phyloP scores from a whole-genome alignment of 345 rosid genomes.

The Lepidium sativum region DNA sequence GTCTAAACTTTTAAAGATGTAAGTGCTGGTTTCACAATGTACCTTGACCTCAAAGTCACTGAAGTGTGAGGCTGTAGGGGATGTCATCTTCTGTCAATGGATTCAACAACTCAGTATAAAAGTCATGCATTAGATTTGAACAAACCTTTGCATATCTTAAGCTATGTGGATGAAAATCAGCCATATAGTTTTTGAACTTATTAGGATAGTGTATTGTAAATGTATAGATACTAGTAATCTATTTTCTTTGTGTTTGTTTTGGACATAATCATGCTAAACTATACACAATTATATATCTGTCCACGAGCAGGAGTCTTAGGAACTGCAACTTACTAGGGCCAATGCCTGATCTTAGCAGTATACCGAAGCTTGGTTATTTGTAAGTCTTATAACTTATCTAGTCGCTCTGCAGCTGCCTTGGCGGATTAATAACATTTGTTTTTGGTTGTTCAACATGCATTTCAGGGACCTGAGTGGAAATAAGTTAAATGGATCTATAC shows the following conservation, averaged over 20 bases:
- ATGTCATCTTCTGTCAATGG: background rate
- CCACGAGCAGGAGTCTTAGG: constrained; percentile 69
- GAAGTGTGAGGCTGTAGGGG: background rate
- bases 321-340: constrained; percentile 83
- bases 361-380: constrained; percentile 77
- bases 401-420: background rate
- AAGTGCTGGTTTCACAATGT: constrained; percentile 33
- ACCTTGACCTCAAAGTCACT: background rate
- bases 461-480: constrained; percentile 85
- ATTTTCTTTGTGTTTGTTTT: background rate
- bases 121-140: background rate
- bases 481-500: constrained; percentile 68
- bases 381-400: constrained; percentile 31
- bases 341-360: constrained; percentile 76
- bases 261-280: background rate
- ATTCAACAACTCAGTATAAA: background rate
- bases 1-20: constrained; percentile 78
- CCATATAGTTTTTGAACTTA: background rate
- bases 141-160: background rate
- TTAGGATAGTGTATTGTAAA: background rate
- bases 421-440: background rate
- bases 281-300: background rate
- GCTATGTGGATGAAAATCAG: background rate
- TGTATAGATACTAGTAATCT: background rate
- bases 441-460: constrained; percentile 10